Conservation (phyloP, 2,329 filamentous ascomycete species). For the Pestalotiopsis sp. region DNA sequence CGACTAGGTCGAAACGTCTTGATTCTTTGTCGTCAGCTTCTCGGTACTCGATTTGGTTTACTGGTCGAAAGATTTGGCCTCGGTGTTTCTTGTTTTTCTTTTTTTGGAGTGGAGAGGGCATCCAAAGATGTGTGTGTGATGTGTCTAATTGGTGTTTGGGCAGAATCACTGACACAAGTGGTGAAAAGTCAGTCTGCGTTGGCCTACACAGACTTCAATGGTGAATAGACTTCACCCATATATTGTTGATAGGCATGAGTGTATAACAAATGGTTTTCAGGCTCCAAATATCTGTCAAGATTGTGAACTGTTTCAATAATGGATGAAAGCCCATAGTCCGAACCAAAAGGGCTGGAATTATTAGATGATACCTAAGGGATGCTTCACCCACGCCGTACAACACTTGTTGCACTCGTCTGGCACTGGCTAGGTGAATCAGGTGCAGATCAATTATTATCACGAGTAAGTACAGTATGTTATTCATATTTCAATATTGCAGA, state of each 20-base stretch:
- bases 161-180: neutral
- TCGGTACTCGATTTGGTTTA: neutral
- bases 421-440: too few relatives aligned
- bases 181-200: neutral
- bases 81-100: neutral
- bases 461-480: too few relatives aligned
- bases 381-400: too few relatives aligned
- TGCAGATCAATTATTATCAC: too few relatives aligned
- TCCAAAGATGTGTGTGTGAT: neutral
- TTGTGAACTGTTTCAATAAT: neutral
- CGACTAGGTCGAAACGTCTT: slow-evolving; percentile 35
- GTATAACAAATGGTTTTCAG: neutral
- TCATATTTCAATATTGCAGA: too few relatives aligned
- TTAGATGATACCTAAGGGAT: too few relatives aligned
- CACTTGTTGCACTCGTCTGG: too few relatives aligned
- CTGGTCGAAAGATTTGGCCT: neutral
- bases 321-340: neutral
- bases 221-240: neutral
- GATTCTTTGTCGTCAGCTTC: neutral
- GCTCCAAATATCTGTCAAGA: neutral
- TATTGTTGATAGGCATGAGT: neutral
- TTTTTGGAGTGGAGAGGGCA: neutral
- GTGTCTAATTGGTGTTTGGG: neutral
- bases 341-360: neutral
- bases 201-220: neutral